phyloP scores from a whole-genome alignment of 495 filamentous ascomycete species.

The Monascus purpureus region DNA sequence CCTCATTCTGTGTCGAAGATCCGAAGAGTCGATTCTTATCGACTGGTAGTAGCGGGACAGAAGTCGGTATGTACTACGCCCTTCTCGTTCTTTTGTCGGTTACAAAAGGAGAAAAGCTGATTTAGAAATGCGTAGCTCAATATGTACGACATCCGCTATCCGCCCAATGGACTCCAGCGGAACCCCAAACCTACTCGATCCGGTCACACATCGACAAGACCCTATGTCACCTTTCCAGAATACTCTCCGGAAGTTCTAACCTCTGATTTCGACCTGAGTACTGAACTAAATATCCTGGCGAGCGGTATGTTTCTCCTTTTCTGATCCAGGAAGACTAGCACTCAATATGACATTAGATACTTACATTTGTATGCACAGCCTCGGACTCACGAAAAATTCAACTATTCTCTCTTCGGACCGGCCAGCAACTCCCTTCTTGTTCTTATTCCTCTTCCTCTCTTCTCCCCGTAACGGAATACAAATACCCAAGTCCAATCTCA shows the following conservation, averaged over 20 bases:
- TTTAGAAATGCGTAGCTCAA: slow-evolving; percentile 22
- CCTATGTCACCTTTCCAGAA: slow-evolving; percentile 23
- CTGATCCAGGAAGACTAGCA: neutral
- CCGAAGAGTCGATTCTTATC: slow-evolving; percentile 22
- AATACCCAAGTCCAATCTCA: slow-evolving; percentile 15
- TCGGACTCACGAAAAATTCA: slow-evolving; percentile 21
- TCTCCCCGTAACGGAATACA: slow-evolving; percentile 12
- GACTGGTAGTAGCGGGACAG: slow-evolving; percentile 21
- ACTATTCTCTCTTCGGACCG: slow-evolving; percentile 25
- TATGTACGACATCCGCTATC: slow-evolving; percentile 33
- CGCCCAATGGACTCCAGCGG: slow-evolving; percentile 15
- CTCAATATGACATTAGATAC: neutral
- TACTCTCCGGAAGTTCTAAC: slow-evolving; percentile 10
- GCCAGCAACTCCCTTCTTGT: slow-evolving; percentile 16
- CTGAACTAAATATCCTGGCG: slow-evolving; percentile 24
- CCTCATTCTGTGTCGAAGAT: slow-evolving; percentile 21
- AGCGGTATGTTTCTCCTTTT: slow-evolving; percentile 15
- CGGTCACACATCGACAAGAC: slow-evolving; percentile 16
- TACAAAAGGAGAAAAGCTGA: too few relatives aligned
- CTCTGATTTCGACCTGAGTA: slow-evolving; percentile 23
- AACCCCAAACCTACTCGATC: slow-evolving; percentile 14
- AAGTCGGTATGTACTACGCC: slow-evolving; percentile 17
- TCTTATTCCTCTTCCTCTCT: neutral
- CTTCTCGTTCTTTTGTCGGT: too few relatives aligned
- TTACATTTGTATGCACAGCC: slow-evolving; percentile 5